These are phyloP conservation scores for Clonostachys solani DNA, from an alignment of 2,329 filamentous ascomycete species.

Conservation along the genomic window DNA sequence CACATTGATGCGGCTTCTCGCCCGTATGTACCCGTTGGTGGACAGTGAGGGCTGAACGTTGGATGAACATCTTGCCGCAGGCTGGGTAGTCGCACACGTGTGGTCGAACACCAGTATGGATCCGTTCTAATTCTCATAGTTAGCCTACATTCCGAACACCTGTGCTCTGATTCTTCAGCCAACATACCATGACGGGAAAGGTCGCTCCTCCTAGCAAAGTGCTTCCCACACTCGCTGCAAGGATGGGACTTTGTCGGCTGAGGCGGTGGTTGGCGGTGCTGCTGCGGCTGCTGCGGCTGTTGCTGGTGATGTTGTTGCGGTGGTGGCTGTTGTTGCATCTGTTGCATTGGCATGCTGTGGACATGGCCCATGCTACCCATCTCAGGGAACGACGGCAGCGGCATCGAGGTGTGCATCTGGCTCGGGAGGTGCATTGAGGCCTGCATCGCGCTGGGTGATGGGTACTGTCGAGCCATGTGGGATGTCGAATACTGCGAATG, in stretches of 20 bases:
- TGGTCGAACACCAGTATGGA: constrained; percentile 86
- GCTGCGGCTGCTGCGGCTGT: constrained; percentile 18
- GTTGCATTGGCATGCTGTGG: constrained; percentile 29
- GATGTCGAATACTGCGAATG: constrained; percentile 51
- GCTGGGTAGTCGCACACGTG: constrained; percentile 87
- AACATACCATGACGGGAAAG: constrained; percentile 85
- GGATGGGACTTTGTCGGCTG: constrained; percentile 67
- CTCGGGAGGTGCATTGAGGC: constrained; percentile 40
- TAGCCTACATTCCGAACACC: too few species aligned
- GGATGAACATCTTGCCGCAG: constrained; percentile 96
- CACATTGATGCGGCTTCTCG: constrained; percentile 97
- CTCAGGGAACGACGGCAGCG: constrained; percentile 32
- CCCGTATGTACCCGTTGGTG: constrained; percentile 95
- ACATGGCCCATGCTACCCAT: constrained; percentile 26
- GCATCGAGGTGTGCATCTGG: constrained; percentile 33
- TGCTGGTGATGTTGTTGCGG: constrained; percentile 17
- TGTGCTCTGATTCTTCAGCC: not conserved
- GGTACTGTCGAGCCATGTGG: constrained; percentile 45
- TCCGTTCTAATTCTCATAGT: constrained; percentile 64
- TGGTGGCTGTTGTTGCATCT: constrained; percentile 24
- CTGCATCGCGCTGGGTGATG: constrained; percentile 49
- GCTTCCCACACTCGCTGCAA: constrained; percentile 85
- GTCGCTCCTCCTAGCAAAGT: constrained; percentile 90
- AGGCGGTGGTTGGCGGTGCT: constrained; percentile 19
- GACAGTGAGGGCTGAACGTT: constrained; percentile 90